phyloP scores from a whole-genome alignment of 768 basidiomycete species.

The Tulasnella sp. region DNA sequence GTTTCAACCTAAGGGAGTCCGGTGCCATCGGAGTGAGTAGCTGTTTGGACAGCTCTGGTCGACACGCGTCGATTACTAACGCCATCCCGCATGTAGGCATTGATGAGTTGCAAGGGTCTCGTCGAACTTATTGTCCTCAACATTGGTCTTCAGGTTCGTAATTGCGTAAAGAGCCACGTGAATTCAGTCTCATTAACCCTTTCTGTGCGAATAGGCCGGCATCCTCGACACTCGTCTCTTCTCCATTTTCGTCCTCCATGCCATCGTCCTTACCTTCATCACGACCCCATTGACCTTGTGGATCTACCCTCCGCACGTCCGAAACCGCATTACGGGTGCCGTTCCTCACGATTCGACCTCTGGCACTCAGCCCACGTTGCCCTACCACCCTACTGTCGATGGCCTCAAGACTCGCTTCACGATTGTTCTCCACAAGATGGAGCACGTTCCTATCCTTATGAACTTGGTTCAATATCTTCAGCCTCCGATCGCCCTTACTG shows the following conservation, averaged over 20 bases:
- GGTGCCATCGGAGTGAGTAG: conserved; percentile 61
- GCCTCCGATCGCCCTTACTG: conserved; percentile 29
- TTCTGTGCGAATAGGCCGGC: conserved; percentile 31
- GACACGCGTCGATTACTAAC: background rate
- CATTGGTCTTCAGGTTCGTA: conserved; percentile 67
- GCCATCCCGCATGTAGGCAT: conserved; percentile 37
- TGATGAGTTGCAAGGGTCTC: conserved; percentile 86
- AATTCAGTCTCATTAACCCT: background rate
- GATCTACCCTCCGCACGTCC: conserved; percentile 68
- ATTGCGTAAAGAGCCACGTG: conserved; percentile 42
- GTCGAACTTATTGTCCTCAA: conserved; percentile 93
- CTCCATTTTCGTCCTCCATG: conserved; percentile 85
- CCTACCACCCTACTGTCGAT: conserved; percentile 19
- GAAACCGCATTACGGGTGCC: conserved; percentile 33
- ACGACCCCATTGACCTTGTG: conserved; percentile 77
- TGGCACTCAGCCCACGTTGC: background rate
- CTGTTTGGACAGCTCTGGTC: background rate
- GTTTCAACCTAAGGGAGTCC: conserved; percentile 72
- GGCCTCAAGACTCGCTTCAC: conserved; percentile 38
- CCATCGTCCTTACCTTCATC: conserved; percentile 72
- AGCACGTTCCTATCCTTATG: conserved; percentile 46
- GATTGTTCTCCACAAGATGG: conserved; percentile 44
- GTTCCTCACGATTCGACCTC: background rate
- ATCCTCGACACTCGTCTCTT: conserved; percentile 55
- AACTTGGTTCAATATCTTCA: conserved; percentile 44